Evolutionary conservation across 2,329 filamentous ascomycete genomes (phyloP), one percentile per base, ranked within the genome.

Genomic region (Huntiella savannae): DNA sequence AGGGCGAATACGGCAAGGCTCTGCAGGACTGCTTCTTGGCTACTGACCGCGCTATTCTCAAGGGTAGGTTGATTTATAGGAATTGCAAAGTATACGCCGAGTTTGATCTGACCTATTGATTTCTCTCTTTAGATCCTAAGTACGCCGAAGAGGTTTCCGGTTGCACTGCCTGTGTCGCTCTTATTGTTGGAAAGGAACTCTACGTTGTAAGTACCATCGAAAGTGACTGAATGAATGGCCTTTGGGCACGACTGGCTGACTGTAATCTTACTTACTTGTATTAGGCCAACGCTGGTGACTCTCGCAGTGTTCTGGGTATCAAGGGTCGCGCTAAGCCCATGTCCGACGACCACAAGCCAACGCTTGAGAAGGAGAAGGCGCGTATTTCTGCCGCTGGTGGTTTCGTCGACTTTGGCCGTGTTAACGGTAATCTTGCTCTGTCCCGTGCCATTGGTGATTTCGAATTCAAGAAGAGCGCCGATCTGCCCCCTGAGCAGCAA

Each of bases 381-480:
- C 78, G 91, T 58, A 98, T 98, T 58, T 88, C 79, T 57, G 87
- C 88, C 49, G 91, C 91, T 39, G 91, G 91, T 60, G 91, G 91
- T 43, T 96, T 96, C 56, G 91, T 98, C 59, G 91, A 98, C 63
- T 98, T 96, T 60, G 91, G 91, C 53, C 83, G 91, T 59, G 91
- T 98, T 56, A 98, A 98, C 62, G 91, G 91, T 60, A 98, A 98
- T 63, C 76, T 98, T 40, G 91, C 91, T 40, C 71, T 98, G 51
- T 98, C 91, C 52, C 82, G 91, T 62, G 91, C 91, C 56, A 95
- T 98, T 62, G 91, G 91, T 55, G 91, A 98, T 63, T 98, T 98
- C 59, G 91, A 98, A 62, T 98, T 98, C 74, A 98, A 98, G 74
- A 96, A 96, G 73, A 94, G 86, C 62, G 83, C 88, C 55, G 87